Evolutionary conservation across 495 filamentous ascomycete genomes (phyloP).

Genomic region (Penicillium cosmopolitanum): DNA sequence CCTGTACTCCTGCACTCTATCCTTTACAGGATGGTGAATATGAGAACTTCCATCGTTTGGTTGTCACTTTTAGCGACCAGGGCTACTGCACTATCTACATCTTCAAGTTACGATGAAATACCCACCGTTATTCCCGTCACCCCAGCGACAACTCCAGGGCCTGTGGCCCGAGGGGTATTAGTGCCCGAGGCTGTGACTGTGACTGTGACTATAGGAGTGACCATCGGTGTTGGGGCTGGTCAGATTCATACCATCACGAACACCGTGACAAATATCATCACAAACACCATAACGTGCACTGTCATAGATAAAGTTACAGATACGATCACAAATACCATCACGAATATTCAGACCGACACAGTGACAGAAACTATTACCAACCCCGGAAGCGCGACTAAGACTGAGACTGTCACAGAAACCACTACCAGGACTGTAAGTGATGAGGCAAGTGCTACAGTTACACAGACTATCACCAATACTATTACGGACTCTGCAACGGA

Average conservation of each 20-base stretch:
- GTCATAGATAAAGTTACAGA: too few species aligned
- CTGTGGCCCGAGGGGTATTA: not conserved
- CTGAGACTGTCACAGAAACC: conserved; percentile 5
- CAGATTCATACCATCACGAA: conserved; percentile 7
- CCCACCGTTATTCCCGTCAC: not conserved
- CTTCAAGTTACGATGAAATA: not conserved
- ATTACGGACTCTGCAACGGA: not conserved
- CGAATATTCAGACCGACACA: not conserved
- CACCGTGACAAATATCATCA: conserved; percentile 6
- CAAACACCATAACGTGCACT: too few species aligned
- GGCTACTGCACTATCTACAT: conserved; percentile 1
- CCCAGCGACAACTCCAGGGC: not conserved
- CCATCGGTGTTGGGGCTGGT: conserved; percentile 14
- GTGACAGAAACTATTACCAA: conserved; percentile 15
- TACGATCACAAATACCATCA: too few species aligned
- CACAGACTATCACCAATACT: conserved; percentile 12
- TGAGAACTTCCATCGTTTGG: conserved; percentile 11
- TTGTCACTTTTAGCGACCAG: conserved; percentile 20
- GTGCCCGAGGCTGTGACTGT: conserved; percentile 4
- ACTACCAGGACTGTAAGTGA: not conserved
- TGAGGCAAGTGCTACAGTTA: not conserved
- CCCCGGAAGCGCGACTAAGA: conserved; percentile 7
- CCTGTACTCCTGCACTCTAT: not conserved
- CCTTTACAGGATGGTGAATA: conserved; percentile 11
- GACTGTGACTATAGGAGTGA: conserved; percentile 18